phyloP scores from a whole-genome alignment of 1,284 basidiomycete species.

The Agroathelia rolfsii region DNA sequence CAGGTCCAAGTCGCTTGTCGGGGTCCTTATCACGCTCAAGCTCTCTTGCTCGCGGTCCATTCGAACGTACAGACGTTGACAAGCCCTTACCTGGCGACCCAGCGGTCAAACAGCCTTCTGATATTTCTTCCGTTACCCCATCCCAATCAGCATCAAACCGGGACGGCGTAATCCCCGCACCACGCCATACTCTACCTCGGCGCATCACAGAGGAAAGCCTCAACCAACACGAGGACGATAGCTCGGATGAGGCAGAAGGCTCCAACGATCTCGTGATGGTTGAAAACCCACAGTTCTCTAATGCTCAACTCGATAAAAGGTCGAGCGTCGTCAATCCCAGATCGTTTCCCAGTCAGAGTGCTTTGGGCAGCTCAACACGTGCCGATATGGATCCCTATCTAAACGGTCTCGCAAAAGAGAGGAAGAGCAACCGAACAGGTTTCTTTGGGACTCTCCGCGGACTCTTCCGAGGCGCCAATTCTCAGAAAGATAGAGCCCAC shows the following conservation, averaged over 20 bases:
- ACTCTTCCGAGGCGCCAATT: constrained; percentile 15
- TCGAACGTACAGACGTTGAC: too few relatives aligned
- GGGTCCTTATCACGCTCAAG: too few relatives aligned
- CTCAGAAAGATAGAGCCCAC: constrained; percentile 5
- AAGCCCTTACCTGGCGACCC: too few relatives aligned
- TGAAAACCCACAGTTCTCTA: constrained; percentile 48
- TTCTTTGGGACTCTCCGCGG: constrained; percentile 20
- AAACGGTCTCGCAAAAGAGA: constrained; percentile 13
- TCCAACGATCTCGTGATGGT: constrained; percentile 33
- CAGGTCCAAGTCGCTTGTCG: constrained; percentile 15
- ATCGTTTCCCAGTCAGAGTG: neutral
- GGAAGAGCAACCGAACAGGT: constrained; percentile 12
- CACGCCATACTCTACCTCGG: constrained; percentile 22
- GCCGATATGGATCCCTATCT: neutral
- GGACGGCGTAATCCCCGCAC: constrained; percentile 7
- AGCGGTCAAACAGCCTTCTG: constrained; percentile 29
- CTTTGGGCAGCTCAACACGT: constrained; percentile 6
- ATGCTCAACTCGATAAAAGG: neutral
- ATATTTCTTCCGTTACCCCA: constrained; percentile 43
- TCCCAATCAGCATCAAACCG: constrained; percentile 52
- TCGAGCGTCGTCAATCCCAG: constrained; percentile 9
- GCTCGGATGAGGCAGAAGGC: constrained; percentile 21
- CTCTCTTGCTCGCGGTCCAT: too few relatives aligned
- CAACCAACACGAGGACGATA: constrained; percentile 21
- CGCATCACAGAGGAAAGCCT: constrained; percentile 36